A percentile compares a stretch with the other conserved stretches of the same genome.
Evolutionary conservation across 2,329 filamentous ascomycete genomes (phyloP).

Genomic region (Arthrobotrys entomopaga): DNA sequence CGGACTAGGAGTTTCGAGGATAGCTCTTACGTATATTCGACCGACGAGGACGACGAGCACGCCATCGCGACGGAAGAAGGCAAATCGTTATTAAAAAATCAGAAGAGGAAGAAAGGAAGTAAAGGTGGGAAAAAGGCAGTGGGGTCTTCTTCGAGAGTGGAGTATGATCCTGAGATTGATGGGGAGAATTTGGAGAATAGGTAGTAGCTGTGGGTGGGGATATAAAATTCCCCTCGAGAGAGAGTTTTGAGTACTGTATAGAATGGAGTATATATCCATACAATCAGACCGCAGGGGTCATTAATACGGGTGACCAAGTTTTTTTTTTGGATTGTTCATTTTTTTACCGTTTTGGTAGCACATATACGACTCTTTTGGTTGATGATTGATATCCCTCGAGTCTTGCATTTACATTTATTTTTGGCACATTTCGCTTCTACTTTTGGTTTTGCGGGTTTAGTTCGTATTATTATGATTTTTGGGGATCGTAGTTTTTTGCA

Average conservation of each 20-base stretch:
- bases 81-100: conserved; percentile 16
- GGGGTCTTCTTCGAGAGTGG: conserved; percentile 12
- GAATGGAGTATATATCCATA: conserved; percentile 20
- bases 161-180: conserved; percentile 50
- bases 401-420: conserved; percentile 5
- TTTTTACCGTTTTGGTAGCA: background rate
- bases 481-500: no score
- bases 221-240: background rate
- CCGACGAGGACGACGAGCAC: conserved; percentile 46
- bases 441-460: background rate
- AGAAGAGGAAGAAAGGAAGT: conserved; percentile 17
- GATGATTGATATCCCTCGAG: background rate
- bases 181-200: conserved; percentile 26
- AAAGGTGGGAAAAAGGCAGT: conserved; percentile 6
- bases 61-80: conserved; percentile 15
- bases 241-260: conserved; percentile 30
- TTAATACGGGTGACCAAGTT: background rate
- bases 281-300: no score
- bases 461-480: no score
- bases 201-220: background rate
- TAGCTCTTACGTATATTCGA: conserved; percentile 50
- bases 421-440: background rate
- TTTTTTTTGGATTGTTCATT: background rate
- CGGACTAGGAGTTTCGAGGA: conserved; percentile 47
- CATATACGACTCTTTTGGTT: background rate